Percentiles rank a stretch among this genome's conserved stretches.
These are phyloP conservation scores for Globisporangium cylindrosporum DNA, from an alignment of 352 stramenopile species.

Conservation along the genomic window DNA sequence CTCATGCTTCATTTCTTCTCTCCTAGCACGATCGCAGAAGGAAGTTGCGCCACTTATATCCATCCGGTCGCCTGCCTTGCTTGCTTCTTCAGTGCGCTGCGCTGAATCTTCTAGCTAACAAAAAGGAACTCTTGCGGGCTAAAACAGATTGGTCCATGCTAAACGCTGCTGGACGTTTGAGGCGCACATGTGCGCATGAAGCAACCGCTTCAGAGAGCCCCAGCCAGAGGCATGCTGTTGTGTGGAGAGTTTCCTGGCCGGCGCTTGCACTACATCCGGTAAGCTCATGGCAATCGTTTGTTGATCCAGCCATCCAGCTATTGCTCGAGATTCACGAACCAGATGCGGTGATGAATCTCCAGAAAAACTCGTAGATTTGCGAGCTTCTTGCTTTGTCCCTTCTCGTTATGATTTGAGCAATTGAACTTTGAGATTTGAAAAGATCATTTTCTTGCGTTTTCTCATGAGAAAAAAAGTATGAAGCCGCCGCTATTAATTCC, in stretches of 20 bases:
- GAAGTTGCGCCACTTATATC: background rate
- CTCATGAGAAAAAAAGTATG: background rate
- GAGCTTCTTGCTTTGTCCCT: background rate
- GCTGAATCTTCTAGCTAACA: background rate
- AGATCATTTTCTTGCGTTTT: background rate
- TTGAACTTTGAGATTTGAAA: background rate
- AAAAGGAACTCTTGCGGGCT: background rate
- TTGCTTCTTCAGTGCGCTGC: background rate
- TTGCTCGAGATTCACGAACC: conserved; percentile 4
- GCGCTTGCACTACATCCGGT: background rate
- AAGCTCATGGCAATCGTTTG: background rate
- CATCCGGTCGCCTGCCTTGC: background rate
- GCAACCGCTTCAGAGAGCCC: background rate
- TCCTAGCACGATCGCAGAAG: conserved; percentile 1
- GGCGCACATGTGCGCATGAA: background rate
- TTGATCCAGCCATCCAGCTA: background rate
- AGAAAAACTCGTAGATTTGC: background rate
- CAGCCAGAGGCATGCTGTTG: background rate
- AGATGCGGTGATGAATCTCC: conserved; percentile 3
- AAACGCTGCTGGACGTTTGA: background rate
- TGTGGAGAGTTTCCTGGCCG: background rate
- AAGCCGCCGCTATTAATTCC: background rate
- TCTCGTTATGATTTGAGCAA: background rate
- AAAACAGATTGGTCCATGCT: background rate
- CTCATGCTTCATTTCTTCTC: background rate